A percentile compares a stretch with the other conserved stretches of the same genome.
Conservation (phyloP, 164 flowering plant species). For the Chloranthus sessilifolius region DNA sequence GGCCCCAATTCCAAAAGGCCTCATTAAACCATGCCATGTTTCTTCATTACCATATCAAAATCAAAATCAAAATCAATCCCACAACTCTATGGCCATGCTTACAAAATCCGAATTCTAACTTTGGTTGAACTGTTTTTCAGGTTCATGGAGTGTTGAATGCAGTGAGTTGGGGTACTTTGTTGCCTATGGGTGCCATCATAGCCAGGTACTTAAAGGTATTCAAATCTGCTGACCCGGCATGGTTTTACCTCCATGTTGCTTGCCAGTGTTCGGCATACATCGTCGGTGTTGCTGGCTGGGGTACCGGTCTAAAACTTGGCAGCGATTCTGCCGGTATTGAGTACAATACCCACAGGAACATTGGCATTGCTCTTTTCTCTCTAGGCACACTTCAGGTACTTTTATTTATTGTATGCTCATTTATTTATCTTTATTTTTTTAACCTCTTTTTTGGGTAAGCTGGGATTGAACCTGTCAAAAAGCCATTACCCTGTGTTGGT, state of each 20-base stretch:
- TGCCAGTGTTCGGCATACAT: slow-evolving; percentile 29
- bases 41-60: too few relatives aligned
- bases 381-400: slow-evolving; percentile 31
- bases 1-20: too few relatives aligned
- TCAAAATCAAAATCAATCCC: too few relatives aligned
- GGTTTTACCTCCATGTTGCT: slow-evolving; percentile 34
- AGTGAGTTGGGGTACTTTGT: slow-evolving; percentile 73
- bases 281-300: slow-evolving; percentile 36
- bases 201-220: slow-evolving; percentile 86
- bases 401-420: too few relatives aligned
- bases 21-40: too few relatives aligned
- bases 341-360: slow-evolving; percentile 23
- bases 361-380: slow-evolving; percentile 27
- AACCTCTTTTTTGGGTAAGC: too few relatives aligned
- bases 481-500: background rate
- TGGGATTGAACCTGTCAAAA: too few relatives aligned
- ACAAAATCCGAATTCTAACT: too few relatives aligned
- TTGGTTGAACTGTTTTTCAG: slow-evolving; percentile 26
- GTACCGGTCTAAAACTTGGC: slow-evolving; percentile 31
- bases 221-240: slow-evolving; percentile 49
- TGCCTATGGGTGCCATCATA: slow-evolving; percentile 67
- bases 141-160: slow-evolving; percentile 74
- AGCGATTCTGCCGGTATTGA: slow-evolving; percentile 18
- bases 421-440: too few relatives aligned
- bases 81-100: too few relatives aligned